Evolutionary conservation across 2,329 filamentous ascomycete species (phyloP), one percentile per base, ranked within the genome.

Genomic region (Penicillium sp.): DNA sequence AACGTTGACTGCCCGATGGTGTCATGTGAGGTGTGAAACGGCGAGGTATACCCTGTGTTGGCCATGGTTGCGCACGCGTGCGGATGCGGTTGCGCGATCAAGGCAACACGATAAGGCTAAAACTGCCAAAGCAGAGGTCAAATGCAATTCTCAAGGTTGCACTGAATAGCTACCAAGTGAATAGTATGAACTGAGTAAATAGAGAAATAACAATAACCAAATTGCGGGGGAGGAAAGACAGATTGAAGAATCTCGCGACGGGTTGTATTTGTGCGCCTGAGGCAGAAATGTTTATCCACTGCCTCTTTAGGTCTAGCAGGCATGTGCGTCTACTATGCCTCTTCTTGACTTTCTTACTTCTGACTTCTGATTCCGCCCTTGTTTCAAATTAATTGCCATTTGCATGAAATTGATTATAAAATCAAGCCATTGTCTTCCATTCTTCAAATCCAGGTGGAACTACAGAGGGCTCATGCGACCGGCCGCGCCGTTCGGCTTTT

Each of bases 1-100:
- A 76, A 59, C 10, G 73, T 73, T 6, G 74, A 77, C 40, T 73
- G 66, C 40, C 74, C 74, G 53, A 77, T 69, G 7, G 73, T 76
- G 53, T 77, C 75, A 61, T 77, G 75, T 48, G 74, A 69, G 7
- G 72, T 75, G 20, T 67, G 72, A 45, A 73, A 74, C 2, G 72
- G 72, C 44, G 72, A 75, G 34, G 66, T 69, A 58, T 66, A 71
- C 50, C 72, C 69, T 46, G 73, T 66, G 61, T 72, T 67, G 39
- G 70, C 69, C 74, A 76, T 76, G 58, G 47, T 68, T 54, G 56
- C 58, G 43, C 59, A 61, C 54, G 57, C 49, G 61, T 61, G 39
- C 29, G 52, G 46, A 53, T 61, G 39, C 29, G 52, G 46, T 53
- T 49, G 54, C 48, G 59, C 48, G 42, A 52, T 3, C 14, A 46